These are phyloP conservation scores for Acmispon strigosus DNA, from an alignment of 306 rosid species.

Conservation along the genomic window DNA sequence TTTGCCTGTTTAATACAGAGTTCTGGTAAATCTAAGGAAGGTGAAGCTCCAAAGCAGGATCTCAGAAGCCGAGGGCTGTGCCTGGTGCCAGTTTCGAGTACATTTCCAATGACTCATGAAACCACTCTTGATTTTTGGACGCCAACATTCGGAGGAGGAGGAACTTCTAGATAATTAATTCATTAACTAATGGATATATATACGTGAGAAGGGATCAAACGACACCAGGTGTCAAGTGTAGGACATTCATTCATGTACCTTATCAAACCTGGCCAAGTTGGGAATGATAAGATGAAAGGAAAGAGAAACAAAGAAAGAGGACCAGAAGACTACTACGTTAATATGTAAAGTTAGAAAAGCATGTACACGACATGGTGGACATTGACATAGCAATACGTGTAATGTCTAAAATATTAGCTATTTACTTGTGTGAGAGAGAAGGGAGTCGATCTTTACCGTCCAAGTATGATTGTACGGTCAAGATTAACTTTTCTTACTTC, in stretches of 20 bases:
- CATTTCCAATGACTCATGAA: constrained; percentile 88
- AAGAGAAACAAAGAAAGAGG: not conserved
- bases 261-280: constrained; percentile 68
- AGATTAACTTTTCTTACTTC: no score
- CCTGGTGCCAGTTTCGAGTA: constrained; percentile 89
- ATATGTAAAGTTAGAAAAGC: constrained; percentile 34
- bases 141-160: constrained; percentile 83
- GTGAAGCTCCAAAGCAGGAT: constrained; percentile 71
- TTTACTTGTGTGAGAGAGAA: no score
- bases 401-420: no score
- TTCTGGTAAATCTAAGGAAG: constrained; percentile 63
- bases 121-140: constrained; percentile 94
- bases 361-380: no score
- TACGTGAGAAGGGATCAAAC: no score
- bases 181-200: not conserved
- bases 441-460: no score
- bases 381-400: no score
- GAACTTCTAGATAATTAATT: constrained; percentile 48
- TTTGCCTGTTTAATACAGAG: constrained; percentile 33
- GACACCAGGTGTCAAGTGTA: no score
- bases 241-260: constrained; percentile 31
- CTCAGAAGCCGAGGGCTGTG: constrained; percentile 92
- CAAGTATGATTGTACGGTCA: no score
- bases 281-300: constrained; percentile 48
- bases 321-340: constrained; percentile 43